Percentiles rank a stretch among this genome's conserved stretches.
Evolutionary conservation across 345 rosid genomes (phyloP).

Genomic region (Heritiera fomes): DNA sequence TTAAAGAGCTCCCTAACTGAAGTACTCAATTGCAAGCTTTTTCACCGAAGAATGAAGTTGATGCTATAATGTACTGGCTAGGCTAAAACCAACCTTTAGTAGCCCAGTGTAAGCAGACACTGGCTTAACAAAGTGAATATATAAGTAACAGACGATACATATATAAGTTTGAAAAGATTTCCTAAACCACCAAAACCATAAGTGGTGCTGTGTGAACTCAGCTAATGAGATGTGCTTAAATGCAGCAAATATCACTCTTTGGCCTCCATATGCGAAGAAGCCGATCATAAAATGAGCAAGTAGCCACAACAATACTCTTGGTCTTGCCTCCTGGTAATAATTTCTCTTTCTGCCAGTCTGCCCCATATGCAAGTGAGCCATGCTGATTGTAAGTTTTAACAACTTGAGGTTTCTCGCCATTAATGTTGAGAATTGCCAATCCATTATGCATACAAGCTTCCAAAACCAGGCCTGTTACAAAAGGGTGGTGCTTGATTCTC

Average conservation of each 20-base stretch:
- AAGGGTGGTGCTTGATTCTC: slow-evolving; percentile 82
- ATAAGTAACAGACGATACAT: not conserved
- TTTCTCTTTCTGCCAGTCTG: slow-evolving; percentile 72
- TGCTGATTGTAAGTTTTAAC: slow-evolving; percentile 45
- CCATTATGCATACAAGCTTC: slow-evolving; percentile 94
- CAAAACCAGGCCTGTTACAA: slow-evolving; percentile 52
- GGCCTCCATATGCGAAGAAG: slow-evolving; percentile 75
- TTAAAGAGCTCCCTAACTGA: not conserved
- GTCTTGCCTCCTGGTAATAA: slow-evolving; percentile 23
- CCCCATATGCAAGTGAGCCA: slow-evolving; percentile 29
- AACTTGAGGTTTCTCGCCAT: slow-evolving; percentile 47
- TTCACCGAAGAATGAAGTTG: slow-evolving; percentile 1
- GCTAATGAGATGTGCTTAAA: not conserved
- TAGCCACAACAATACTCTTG: slow-evolving; percentile 55
- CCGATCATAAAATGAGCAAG: slow-evolving; percentile 82
- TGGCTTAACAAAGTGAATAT: not conserved
- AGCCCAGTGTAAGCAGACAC: too few relatives aligned
- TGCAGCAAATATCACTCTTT: slow-evolving; percentile 22
- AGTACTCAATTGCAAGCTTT: not conserved
- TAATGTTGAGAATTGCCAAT: slow-evolving; percentile 55
- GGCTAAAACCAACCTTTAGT: too few relatives aligned
- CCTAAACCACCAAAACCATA: not conserved
- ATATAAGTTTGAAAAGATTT: not conserved
- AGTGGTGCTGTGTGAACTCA: not conserved
- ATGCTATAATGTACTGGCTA: not conserved